Conservation (phyloP, 345 rosid species). For the Erodium maritimum region DNA sequence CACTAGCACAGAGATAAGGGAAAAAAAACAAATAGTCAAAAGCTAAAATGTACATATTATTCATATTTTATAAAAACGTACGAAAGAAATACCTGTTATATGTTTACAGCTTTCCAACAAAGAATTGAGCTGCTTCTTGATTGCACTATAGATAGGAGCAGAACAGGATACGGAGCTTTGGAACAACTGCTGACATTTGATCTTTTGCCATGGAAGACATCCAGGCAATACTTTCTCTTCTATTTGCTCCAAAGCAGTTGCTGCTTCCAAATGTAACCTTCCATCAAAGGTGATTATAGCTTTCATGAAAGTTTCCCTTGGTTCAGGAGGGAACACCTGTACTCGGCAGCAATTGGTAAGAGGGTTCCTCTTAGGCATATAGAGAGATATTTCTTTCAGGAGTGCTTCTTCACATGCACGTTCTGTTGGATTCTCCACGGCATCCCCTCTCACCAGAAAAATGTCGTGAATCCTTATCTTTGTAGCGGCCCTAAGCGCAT, state of each 20-base stretch:
- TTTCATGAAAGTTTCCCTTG: slow-evolving; percentile 29
- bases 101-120: slow-evolving; percentile 27
- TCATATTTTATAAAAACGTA: no score
- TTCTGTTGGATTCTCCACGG: slow-evolving; percentile 31
- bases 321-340: slow-evolving; percentile 48
- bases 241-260: slow-evolving; percentile 78
- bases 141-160: slow-evolving; percentile 41
- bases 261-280: slow-evolving; percentile 83
- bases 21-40: no score
- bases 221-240: slow-evolving; percentile 61
- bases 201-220: slow-evolving; percentile 68
- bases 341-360: slow-evolving; percentile 38
- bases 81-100: slow-evolving; percentile 52
- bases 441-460: slow-evolving; percentile 42
- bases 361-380: slow-evolving; percentile 47
- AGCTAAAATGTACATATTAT: no score
- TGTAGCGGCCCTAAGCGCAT: slow-evolving; percentile 36
- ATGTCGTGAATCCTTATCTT: slow-evolving; percentile 37
- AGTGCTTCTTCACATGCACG: slow-evolving; percentile 47
- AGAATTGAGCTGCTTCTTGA: slow-evolving; percentile 44
- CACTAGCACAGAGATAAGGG: not conserved
- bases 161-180: slow-evolving; percentile 67
- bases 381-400: slow-evolving; percentile 37
- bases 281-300: slow-evolving; percentile 69
- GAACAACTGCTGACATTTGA: slow-evolving; percentile 61